Evolutionary conservation across 1,284 basidiomycete genomes (phyloP), one percentile per base, ranked within the genome.

Genomic region (Cutaneotrichosporon sp.): DNA sequence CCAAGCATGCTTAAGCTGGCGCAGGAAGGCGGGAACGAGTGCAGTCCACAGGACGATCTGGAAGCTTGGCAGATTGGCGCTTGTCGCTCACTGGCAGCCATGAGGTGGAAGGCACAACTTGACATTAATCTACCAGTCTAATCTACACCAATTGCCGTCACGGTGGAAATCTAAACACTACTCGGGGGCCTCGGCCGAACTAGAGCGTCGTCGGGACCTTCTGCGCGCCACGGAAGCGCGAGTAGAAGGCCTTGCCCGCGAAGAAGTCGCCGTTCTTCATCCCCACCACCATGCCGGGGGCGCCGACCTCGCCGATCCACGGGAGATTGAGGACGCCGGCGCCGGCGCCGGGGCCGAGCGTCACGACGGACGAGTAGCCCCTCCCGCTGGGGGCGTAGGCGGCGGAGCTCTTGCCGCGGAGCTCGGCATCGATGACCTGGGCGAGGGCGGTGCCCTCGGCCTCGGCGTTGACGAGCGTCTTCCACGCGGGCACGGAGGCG

Each of bases 401-500:
- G 60, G 70, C 69, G 2, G 71, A 53, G 6, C 59, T 56, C 56
- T 69, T 69, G 34, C 66, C 68, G 46, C 69, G 68, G 65, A 72
- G 38, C 31, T 70, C 69, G 34, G 71, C 70, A 11, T 70, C 61
- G 54, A 77, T 62, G 60, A 73, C 73, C 38, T 25, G 62, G 16
- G 51, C 69, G 10, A 60, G 66, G 7, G 58, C 58, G 1, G 36
- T 43, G 7, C 67, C 66, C 46, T 68, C 67, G 27, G 24, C 47
- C 1, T 6, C 9, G 18, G 72, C 73, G 1, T 63, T 64, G 27
- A 77, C 69, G 45, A 47, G 42, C 0, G 76, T 76, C 60, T 74
- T 70, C 68, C 72, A 74, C 7, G 72, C 72, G 2, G 71, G 68
- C 2, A 72, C 63, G 34, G 68, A 63, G 20, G 70, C 68, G 49